Evolutionary conservation across 2,329 filamentous ascomycete genomes (phyloP).

Genomic region (Aspergillus awamori): DNA sequence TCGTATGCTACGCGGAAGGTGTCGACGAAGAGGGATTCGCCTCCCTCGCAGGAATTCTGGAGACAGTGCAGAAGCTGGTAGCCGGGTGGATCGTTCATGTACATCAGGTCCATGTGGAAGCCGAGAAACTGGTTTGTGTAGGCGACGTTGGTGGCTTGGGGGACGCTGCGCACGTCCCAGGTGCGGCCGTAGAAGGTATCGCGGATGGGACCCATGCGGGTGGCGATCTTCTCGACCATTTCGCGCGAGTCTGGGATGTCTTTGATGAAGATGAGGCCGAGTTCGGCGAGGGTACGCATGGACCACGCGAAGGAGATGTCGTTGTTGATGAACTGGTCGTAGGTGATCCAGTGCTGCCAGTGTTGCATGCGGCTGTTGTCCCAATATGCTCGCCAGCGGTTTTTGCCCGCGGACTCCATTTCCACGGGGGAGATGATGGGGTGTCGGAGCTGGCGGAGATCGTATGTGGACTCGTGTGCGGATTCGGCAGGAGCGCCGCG

Average conservation of each 20-base stretch:
- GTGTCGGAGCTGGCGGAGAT: constrained; percentile 16
- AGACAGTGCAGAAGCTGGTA: constrained; percentile 90
- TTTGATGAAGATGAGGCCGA: constrained; percentile 77
- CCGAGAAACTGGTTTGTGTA: constrained; percentile 82
- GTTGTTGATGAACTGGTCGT: constrained; percentile 68
- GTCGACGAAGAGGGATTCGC: constrained; percentile 85
- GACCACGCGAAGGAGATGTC: constrained; percentile 62
- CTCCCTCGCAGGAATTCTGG: constrained; percentile 75
- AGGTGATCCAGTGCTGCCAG: constrained; percentile 61
- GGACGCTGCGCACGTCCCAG: constrained; percentile 84
- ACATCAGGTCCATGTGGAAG: constrained; percentile 92
- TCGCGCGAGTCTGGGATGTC: constrained; percentile 70
- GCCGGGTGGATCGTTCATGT: constrained; percentile 76
- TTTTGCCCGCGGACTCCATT: neutral
- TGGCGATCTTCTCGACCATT: constrained; percentile 69
- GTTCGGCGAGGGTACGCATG: constrained; percentile 63
- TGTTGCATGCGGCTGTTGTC: constrained; percentile 48
- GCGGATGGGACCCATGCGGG: constrained; percentile 74
- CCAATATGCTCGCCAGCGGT: constrained; percentile 35
- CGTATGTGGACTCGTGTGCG: constrained; percentile 43
- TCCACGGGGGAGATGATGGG: neutral
- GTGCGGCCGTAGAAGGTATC: constrained; percentile 90
- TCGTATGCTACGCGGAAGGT: constrained; percentile 61
- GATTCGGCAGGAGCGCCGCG: constrained; percentile 47
- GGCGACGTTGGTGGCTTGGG: constrained; percentile 85